These are phyloP conservation scores for Pharnaceum exiguum DNA, from an alignment of 148 eudicot genomes.

Conservation along the genomic window DNA sequence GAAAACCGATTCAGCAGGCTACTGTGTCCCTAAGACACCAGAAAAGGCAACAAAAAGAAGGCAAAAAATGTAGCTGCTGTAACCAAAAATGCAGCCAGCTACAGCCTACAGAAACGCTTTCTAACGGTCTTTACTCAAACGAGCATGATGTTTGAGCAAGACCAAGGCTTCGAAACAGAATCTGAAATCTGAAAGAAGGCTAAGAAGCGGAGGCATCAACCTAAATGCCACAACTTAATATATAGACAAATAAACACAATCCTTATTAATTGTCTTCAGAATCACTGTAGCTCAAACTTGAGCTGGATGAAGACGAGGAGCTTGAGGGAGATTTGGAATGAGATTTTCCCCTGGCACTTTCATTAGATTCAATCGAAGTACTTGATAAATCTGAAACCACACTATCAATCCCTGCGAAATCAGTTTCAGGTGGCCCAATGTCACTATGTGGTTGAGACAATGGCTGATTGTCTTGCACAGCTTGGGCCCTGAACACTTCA, in stretches of 20 bases:
- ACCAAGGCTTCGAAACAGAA: too few species aligned
- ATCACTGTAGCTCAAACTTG: background rate
- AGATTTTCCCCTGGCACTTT: conserved; percentile 1
- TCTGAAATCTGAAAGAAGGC: background rate
- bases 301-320: too few species aligned
- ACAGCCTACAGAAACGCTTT: background rate
- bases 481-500: conserved; percentile 7
- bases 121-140: background rate
- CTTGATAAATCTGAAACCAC: background rate
- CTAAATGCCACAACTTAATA: background rate
- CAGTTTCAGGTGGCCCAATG: background rate
- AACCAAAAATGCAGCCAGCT: conserved; percentile 1
- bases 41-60: background rate
- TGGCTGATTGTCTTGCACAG: background rate
- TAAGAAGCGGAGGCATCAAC: background rate
- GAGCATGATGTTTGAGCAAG: background rate
- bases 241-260: background rate
- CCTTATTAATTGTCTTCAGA: background rate
- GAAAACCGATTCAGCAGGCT: too few species aligned
- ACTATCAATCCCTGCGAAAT: background rate
- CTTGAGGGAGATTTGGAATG: conserved; percentile 14
- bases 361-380: background rate
- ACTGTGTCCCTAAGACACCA: background rate
- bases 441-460: conserved; percentile 6
- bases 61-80: background rate